A percentile compares a stretch with the other conserved stretches of the same genome.
phyloP scores from a whole-genome alignment of 108 stramenopile genomes.

The Phaeodactylum tricornutum region DNA sequence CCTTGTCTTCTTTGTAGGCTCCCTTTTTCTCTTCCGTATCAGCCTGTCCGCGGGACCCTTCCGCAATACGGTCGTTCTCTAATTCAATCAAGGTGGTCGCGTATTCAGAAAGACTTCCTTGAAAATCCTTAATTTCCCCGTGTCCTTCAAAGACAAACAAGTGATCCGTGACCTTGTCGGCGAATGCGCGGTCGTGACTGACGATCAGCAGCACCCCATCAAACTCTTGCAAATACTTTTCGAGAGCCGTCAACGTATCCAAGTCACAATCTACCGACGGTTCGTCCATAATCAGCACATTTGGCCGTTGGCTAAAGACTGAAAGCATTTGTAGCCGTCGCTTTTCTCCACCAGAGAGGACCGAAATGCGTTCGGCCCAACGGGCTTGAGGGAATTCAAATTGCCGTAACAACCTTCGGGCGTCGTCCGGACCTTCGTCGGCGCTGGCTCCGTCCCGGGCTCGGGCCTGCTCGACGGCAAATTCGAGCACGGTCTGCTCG shows the following conservation, averaged over 20 bases:
- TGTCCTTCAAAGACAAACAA: conserved; percentile 81
- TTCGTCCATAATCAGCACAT: conserved; percentile 65
- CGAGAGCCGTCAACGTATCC: conserved; percentile 71
- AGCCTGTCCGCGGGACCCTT: neutral
- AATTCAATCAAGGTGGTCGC: conserved; percentile 64
- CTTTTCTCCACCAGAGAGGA: conserved; percentile 75
- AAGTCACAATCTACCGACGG: conserved; percentile 67
- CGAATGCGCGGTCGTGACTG: conserved; percentile 88
- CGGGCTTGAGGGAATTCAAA: conserved; percentile 61
- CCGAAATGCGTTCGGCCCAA: conserved; percentile 64
- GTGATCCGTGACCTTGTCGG: conserved; percentile 89
- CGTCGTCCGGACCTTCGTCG: conserved; percentile 53
- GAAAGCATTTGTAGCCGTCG: conserved; percentile 69
- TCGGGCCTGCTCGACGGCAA: conserved; percentile 49
- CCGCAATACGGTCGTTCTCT: conserved; percentile 27
- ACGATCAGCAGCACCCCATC: conserved; percentile 88
- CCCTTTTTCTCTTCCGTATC: conserved; percentile 26
- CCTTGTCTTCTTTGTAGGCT: conserved; percentile 58
- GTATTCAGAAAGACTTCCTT: conserved; percentile 71
- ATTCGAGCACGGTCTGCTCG: conserved; percentile 62
- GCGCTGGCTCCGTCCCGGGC: conserved; percentile 7
- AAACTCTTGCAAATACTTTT: conserved; percentile 66
- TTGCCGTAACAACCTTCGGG: conserved; percentile 55
- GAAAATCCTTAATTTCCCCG: conserved; percentile 73
- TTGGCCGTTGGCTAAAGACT: conserved; percentile 61